These are phyloP conservation scores for Echites panduratus DNA, from an alignment of 257 asterid species.

Conservation along the genomic window DNA sequence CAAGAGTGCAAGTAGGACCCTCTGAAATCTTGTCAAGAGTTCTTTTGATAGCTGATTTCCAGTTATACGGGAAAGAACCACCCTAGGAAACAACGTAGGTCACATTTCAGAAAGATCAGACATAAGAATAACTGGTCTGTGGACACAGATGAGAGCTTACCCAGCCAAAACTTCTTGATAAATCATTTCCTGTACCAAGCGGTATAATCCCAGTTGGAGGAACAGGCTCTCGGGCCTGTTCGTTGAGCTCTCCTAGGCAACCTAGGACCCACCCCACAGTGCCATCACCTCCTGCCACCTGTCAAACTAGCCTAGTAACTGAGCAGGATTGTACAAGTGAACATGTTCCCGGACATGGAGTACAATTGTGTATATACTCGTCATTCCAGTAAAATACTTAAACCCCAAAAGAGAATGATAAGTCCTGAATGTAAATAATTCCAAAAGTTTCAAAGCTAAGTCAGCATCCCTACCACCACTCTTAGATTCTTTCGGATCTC, in stretches of 20 bases:
- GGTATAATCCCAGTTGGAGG: constrained; percentile 88
- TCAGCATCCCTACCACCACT: constrained; percentile 68
- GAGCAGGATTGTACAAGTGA: constrained; percentile 11
- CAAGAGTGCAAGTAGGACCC: constrained; percentile 60
- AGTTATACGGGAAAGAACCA: constrained; percentile 89
- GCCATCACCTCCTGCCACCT: constrained; percentile 99
- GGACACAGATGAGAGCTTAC: constrained; percentile 37
- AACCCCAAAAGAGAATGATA: background rate
- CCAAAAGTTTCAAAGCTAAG: constrained; percentile 5
- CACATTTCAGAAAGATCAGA: constrained; percentile 21
- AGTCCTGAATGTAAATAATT: background rate
- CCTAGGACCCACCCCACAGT: constrained; percentile 99
- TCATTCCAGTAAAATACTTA: background rate
- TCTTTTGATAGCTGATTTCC: constrained; percentile 87
- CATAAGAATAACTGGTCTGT: constrained; percentile 14
- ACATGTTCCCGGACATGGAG: background rate
- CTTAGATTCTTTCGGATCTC: constrained; percentile 74
- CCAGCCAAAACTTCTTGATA: constrained; percentile 96
- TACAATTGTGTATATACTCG: background rate
- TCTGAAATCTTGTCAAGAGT: constrained; percentile 58
- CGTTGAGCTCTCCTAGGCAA: constrained; percentile 80
- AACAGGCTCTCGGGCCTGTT: constrained; percentile 54
- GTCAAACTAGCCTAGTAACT: constrained; percentile 29
- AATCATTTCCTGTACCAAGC: constrained; percentile 97
- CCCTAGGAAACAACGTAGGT: constrained; percentile 45